These are phyloP conservation scores for Takakia lepidozioides DNA, from an alignment of 225 moss, liverwort and hornwort species.

Conservation along the genomic window DNA sequence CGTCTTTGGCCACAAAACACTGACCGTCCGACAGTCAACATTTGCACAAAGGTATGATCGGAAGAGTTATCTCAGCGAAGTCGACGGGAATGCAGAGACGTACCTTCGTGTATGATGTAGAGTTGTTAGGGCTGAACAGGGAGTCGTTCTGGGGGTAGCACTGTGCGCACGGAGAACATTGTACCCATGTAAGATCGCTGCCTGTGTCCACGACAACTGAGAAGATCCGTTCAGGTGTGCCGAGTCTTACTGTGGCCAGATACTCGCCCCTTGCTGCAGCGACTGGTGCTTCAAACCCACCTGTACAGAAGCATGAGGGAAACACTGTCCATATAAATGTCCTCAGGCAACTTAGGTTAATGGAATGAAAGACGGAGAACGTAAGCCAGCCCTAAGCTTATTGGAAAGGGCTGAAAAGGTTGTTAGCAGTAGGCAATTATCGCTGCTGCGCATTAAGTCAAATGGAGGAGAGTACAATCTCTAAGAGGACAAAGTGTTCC, in stretches of 20 bases:
- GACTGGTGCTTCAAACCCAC: conserved; percentile 40
- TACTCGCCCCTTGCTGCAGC: conserved; percentile 48
- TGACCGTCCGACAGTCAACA: too few species aligned
- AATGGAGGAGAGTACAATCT: too few species aligned
- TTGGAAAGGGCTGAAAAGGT: not conserved
- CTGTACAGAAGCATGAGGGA: conserved; percentile 5
- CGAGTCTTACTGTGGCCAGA: conserved; percentile 42
- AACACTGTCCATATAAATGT: too few species aligned
- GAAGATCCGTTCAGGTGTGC: conserved; percentile 48
- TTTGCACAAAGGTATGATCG: too few species aligned
- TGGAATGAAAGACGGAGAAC: not conserved
- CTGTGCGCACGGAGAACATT: conserved; percentile 46
- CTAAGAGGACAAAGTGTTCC: too few species aligned
- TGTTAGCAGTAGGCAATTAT: not conserved
- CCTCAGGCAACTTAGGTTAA: not conserved
- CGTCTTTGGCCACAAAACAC: too few species aligned
- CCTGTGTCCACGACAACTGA: conserved; percentile 55
- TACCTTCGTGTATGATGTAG: conserved; percentile 50
- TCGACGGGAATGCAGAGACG: too few species aligned
- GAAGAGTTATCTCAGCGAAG: too few species aligned
- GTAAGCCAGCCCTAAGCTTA: not conserved
- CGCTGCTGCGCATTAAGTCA: too few species aligned
- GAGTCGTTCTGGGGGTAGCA: conserved; percentile 40
- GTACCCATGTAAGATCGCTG: conserved; percentile 62
- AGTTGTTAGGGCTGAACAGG: conserved; percentile 33